Conservation (phyloP, 805 yeast species). For the Sugiyamaella americana region DNA sequence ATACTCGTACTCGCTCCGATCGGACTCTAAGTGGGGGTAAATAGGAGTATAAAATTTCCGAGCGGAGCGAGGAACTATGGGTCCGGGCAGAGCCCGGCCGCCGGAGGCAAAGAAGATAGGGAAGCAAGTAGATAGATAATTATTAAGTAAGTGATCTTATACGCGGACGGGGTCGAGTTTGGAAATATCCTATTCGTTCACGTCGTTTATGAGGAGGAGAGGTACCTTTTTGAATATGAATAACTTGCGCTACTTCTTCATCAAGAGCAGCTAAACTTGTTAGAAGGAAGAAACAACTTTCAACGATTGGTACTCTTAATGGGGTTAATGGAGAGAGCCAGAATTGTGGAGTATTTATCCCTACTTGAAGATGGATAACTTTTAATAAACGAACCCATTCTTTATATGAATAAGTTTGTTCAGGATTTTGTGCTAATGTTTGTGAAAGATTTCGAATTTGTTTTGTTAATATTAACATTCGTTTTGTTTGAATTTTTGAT, state of each 20-base stretch:
- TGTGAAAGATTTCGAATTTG: constrained; percentile 7
- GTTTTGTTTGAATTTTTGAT: not conserved
- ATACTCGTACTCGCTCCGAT: too few species aligned
- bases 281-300: constrained; percentile 51
- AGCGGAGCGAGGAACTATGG: not conserved
- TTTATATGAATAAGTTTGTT: constrained; percentile 40
- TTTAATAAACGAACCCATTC: constrained; percentile 46
- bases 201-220: not conserved
- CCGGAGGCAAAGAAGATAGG: not conserved
- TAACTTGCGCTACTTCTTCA: constrained; percentile 10
- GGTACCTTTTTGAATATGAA: constrained; percentile 1
- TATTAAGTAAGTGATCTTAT: not conserved
- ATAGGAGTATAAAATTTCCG: too few species aligned
- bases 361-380: constrained; percentile 1
- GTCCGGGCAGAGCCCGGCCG: not conserved
- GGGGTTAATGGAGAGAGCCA: constrained; percentile 72
- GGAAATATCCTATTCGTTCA: not conserved
- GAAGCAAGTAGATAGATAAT: not conserved
- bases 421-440: constrained; percentile 26
- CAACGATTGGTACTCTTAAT: constrained; percentile 59
- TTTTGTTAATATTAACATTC: constrained; percentile 5
- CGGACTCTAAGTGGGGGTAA: too few species aligned
- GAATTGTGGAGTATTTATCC: constrained; percentile 30
- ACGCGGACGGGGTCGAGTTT: not conserved
- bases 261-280: constrained; percentile 20